Base-by-base conservation (phyloP, 768 basidiomycete species). In the Termitomyces heimii region DNA sequence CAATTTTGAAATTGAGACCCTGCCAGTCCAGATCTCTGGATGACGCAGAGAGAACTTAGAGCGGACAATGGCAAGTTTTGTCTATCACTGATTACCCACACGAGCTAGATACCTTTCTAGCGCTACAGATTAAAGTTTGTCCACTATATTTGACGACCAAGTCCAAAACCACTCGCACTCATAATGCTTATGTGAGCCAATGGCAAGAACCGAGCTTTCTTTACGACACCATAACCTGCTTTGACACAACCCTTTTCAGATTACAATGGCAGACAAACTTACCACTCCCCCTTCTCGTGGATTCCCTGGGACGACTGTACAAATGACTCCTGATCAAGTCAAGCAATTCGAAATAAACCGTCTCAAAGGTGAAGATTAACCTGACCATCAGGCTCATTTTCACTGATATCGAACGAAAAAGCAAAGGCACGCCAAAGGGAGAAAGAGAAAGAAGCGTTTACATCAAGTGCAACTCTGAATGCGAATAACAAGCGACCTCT, bases 271-370 rank as follows among this genome's bases (percentile, higher is more conserved):
- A 26, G 62, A 68, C 24, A 56, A 72, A 49, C 71, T 72, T n/a
- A 60, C 64, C 3, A 82, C 81, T 2, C 77, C 78, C 0, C 79
- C 77, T 50, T 72, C 70, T 16, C 65, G 66, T 14, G 44, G 54
- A 44, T 9, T 47, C 39, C 47, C 66, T 43, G 35, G 63, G 18
- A 39, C 64, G 16, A 54, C 63, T 13, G 60, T 71, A n/a, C 73
- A 59, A 54, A 60, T 85, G 32, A 84, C 85, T 8, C 82, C 86
- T 14, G 90, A 93, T 60, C 83, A 88, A 67, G 72, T 82, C 46
- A 86, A 81, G 65, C 80, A 82, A 55, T 77, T 92, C 26, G 90
- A 94, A 67, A 77, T 92, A 43, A 92, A 93, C 64, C 81, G 91
- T 53, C 72, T 93, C 24, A 85, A 81, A 82, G 89, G 89, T 88